Percentiles rank a stretch among this genome's conserved stretches.
Evolutionary conservation across 1,284 basidiomycete genomes (phyloP).

Genomic region (Schizophyllum amplum): DNA sequence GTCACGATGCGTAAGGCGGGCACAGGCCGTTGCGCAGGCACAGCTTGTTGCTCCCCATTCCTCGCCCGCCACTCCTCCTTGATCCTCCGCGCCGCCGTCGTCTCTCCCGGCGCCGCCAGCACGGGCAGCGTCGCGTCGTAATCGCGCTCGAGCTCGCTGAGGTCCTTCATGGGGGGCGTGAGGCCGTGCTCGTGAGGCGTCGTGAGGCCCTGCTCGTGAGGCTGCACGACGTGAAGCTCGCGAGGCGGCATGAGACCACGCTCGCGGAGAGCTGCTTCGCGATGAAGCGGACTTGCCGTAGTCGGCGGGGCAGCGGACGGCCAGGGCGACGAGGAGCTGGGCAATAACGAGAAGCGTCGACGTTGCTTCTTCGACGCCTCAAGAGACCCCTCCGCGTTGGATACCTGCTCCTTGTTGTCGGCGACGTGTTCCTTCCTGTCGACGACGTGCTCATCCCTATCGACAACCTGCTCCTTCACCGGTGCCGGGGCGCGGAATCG

Average conservation of each 20-base stretch:
- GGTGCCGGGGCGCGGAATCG: too few species aligned
- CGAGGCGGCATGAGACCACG: background rate
- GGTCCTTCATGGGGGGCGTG: background rate
- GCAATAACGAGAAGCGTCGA: too few species aligned
- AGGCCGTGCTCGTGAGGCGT: background rate
- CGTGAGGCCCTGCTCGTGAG: too few species aligned
- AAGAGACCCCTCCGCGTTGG: too few species aligned
- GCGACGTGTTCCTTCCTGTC: too few species aligned
- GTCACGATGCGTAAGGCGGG: background rate
- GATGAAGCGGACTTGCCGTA: background rate
- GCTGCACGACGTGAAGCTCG: too few species aligned
- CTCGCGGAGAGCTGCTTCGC: background rate
- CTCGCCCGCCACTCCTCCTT: constrained; percentile 41
- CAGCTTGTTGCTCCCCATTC: constrained; percentile 17
- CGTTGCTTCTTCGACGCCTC: too few species aligned
- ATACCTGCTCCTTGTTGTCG: too few species aligned
- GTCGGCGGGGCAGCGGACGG: too few species aligned
- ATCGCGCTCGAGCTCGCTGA: background rate
- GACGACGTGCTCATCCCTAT: too few species aligned
- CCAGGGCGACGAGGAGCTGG: too few species aligned
- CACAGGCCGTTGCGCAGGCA: background rate
- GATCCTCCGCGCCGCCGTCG: constrained; percentile 37
- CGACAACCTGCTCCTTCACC: too few species aligned
- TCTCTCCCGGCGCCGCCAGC: background rate
- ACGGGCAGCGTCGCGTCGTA: background rate